phyloP scores from a whole-genome alignment of 1,284 basidiomycete genomes.

The Meripilus lineatus region DNA sequence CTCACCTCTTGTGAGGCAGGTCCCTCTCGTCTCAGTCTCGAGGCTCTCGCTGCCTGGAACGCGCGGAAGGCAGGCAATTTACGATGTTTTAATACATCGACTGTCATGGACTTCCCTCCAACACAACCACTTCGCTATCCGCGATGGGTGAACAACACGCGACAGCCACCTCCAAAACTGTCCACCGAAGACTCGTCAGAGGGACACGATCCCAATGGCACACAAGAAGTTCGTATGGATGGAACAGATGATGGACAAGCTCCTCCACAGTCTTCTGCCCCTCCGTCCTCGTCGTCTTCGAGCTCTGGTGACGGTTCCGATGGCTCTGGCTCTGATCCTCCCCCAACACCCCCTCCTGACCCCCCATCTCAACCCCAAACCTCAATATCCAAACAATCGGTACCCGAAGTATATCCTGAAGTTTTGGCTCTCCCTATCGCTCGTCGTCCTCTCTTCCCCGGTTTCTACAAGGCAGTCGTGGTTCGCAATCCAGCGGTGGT shows the following conservation, averaged over 20 bases:
- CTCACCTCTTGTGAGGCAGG: conserved; percentile 13
- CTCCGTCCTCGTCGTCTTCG: conserved; percentile 24
- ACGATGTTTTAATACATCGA: conserved; percentile 27
- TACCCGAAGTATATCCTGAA: conserved; percentile 89
- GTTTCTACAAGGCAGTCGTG: conserved; percentile 97
- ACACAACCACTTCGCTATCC: conserved; percentile 21
- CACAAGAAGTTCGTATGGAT: conserved; percentile 18
- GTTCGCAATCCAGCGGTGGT: conserved; percentile 89
- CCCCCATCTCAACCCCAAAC: conserved; percentile 38
- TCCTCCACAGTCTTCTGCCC: conserved; percentile 23
- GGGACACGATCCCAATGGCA: conserved; percentile 13
- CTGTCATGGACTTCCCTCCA: conserved; percentile 24
- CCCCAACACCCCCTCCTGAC: conserved; percentile 29
- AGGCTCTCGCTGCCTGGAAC: neutral
- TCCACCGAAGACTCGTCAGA: conserved; percentile 1
- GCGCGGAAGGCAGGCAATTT: conserved; percentile 8
- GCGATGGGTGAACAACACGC: conserved; percentile 25
- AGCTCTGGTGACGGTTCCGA: conserved; percentile 28
- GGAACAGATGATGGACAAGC: conserved; percentile 21
- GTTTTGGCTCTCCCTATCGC: conserved; percentile 95
- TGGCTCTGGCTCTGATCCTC: conserved; percentile 20
- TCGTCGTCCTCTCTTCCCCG: conserved; percentile 93
- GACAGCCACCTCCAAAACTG: conserved; percentile 12
- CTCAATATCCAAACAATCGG: conserved; percentile 76
- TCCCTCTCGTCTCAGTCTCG: conserved; percentile 17